Percentiles rank a stretch among this genome's conserved stretches.
Conservation (phyloP, 768 basidiomycete genomes). For the Pleurotus citrinopileatus region DNA sequence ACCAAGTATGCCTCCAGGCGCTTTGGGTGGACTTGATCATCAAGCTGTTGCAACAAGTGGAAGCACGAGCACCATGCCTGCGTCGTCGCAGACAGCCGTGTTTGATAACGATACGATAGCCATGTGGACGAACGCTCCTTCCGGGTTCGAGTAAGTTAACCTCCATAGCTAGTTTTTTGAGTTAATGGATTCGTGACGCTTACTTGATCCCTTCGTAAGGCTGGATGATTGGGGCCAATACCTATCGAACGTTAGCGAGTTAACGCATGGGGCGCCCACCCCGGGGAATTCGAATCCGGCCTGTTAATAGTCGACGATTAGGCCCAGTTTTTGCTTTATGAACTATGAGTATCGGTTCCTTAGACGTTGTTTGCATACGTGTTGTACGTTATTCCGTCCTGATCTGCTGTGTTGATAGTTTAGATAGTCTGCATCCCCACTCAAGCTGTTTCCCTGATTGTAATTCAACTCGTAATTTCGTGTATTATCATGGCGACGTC, state of each 20-base stretch:
- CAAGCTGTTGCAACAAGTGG: slow-evolving; percentile 21
- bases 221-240: slow-evolving; percentile 42
- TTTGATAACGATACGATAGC: slow-evolving; percentile 50
- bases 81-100: slow-evolving; percentile 19
- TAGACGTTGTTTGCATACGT: no score
- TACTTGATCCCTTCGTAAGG: slow-evolving; percentile 21
- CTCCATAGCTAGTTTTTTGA: background rate
- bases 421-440: no score
- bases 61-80: slow-evolving; percentile 21
- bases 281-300: background rate
- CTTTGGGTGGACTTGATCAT: background rate
- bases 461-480: no score
- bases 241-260: slow-evolving; percentile 36
- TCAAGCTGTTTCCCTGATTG: no score
- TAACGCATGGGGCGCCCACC: slow-evolving; percentile 23
- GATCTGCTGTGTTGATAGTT: no score
- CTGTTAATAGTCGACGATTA: background rate
- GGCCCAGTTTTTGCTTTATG: background rate
- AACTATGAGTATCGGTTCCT: no score
- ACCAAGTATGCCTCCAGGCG: background rate
- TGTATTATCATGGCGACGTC: no score
- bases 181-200: background rate
- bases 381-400: no score
- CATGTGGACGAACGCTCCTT: slow-evolving; percentile 64
- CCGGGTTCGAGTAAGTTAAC: slow-evolving; percentile 55